Conservation (phyloP, 1,139 yeast species). For the Hyphopichia pseudoburtonii region DNA sequence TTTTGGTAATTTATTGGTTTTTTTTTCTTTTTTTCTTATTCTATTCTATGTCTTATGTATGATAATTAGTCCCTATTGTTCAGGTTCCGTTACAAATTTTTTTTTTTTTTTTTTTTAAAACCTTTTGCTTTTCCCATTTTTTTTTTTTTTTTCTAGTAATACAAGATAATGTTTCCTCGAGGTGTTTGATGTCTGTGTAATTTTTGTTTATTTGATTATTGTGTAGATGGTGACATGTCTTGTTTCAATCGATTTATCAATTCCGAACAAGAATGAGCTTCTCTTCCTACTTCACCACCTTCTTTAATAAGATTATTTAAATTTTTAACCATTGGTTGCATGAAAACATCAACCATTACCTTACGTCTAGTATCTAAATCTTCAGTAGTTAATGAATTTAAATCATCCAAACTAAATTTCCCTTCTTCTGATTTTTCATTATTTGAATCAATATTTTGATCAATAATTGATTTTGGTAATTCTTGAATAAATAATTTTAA, state of each 20-base stretch:
- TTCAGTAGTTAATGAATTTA: conserved; percentile 43
- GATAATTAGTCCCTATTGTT: no score
- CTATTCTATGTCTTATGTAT: no score
- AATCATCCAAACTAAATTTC: conserved; percentile 26
- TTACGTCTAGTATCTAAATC: conserved; percentile 64
- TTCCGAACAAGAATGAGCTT: conserved; percentile 41
- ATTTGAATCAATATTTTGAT: neutral
- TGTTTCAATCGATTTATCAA: neutral
- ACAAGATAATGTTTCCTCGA: no score
- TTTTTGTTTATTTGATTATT: no score
- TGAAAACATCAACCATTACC: conserved; percentile 54
- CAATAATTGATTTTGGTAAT: conserved; percentile 13
- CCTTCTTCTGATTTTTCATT: conserved; percentile 22
- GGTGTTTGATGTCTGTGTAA: no score
- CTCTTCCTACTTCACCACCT: conserved; percentile 73
- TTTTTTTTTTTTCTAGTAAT: no score
- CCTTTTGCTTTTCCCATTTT: no score
- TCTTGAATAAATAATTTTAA: conserved; percentile 52
- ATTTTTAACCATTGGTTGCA: conserved; percentile 50
- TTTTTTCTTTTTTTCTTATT: neutral
- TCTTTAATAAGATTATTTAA: conserved; percentile 57
- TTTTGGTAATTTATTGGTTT: neutral
- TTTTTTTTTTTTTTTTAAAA: no score
- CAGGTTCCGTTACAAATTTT: no score
- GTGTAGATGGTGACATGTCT: neutral